These are phyloP conservation scores for Friedmanniomyces simplex DNA, from an alignment of 495 filamentous ascomycete species.

Conservation along the genomic window DNA sequence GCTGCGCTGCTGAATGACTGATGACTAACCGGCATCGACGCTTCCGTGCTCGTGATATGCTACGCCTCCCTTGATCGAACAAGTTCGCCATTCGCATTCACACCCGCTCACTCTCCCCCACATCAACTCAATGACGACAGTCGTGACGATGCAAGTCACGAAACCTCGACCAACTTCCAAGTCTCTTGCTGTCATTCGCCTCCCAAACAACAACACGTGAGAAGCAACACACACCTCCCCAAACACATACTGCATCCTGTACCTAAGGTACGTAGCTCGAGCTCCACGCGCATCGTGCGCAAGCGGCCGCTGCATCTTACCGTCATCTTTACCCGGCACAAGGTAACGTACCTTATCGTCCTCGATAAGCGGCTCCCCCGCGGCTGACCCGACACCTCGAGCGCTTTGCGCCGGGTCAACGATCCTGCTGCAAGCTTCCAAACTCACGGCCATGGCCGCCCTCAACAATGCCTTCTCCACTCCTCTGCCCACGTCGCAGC, in stretches of 20 bases:
- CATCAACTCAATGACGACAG: background rate
- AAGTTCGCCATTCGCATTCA: background rate
- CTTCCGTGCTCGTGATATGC: background rate
- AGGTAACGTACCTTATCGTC: no score
- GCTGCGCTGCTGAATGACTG: background rate
- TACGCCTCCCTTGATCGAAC: background rate
- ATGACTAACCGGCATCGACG: background rate
- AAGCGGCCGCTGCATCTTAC: background rate
- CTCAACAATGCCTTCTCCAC: background rate
- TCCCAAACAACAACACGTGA: constrained; percentile 25
- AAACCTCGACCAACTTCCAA: background rate
- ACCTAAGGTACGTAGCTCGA: no score
- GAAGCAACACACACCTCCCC: background rate
- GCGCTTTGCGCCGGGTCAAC: constrained; percentile 18
- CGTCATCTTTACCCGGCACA: background rate
- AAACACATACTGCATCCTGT: background rate
- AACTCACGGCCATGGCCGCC: constrained; percentile 12
- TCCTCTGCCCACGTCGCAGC: background rate
- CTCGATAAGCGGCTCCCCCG: background rate
- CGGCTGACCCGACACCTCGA: background rate
- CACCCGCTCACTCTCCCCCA: no score
- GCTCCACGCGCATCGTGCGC: background rate
- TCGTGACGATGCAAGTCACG: background rate
- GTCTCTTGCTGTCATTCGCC: constrained; percentile 8
- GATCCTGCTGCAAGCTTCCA: background rate